Conservation (phyloP, 495 filamentous ascomycete species). For the Trichoderma orchidacearum region DNA sequence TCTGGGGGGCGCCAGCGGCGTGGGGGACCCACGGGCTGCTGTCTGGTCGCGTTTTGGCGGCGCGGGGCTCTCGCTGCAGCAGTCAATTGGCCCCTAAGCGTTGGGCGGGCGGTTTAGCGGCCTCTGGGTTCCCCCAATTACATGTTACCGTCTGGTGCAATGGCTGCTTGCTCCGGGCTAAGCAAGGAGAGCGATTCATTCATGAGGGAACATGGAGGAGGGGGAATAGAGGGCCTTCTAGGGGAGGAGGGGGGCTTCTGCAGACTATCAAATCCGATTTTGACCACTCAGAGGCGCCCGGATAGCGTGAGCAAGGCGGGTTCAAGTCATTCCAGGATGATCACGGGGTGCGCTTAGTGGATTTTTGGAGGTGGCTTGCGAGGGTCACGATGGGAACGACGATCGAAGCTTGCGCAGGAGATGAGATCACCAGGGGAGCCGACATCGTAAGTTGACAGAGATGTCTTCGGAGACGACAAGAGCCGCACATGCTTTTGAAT, state of each 20-base stretch:
- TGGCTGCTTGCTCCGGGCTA: background rate
- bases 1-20: background rate
- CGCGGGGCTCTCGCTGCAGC: background rate
- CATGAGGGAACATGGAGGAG: no score
- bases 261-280: no score
- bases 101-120: background rate
- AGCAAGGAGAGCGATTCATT: background rate
- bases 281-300: no score
- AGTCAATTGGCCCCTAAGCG: background rate
- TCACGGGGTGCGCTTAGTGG: background rate
- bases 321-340: no score
- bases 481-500: no score
- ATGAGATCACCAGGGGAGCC: background rate
- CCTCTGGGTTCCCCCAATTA: no score
- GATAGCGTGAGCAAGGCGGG: no score
- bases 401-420: background rate
- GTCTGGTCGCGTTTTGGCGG: background rate
- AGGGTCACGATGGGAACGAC: background rate
- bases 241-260: no score
- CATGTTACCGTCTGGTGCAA: no score
- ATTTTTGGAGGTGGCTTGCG: background rate
- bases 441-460: no score
- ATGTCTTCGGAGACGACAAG: no score
- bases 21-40: background rate
- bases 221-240: no score